These are phyloP conservation scores for Apocynum venetum DNA, from an alignment of 257 asterid species.

Conservation along the genomic window DNA sequence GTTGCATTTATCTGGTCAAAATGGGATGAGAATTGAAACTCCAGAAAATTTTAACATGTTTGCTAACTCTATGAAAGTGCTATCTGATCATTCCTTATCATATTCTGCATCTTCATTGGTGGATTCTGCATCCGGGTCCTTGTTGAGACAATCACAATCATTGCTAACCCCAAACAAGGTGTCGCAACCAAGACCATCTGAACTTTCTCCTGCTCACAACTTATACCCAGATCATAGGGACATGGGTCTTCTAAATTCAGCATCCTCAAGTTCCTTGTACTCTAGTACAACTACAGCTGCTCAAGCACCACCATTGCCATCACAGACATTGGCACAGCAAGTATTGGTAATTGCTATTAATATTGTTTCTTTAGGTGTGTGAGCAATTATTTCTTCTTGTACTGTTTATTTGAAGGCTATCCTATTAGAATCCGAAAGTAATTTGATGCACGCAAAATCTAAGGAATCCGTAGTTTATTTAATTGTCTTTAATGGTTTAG, in stretches of 20 bases:
- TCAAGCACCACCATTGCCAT: constrained; percentile 57
- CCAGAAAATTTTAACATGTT: constrained; percentile 28
- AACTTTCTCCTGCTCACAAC: constrained; percentile 29
- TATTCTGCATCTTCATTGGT: constrained; percentile 35
- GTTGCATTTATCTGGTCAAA: constrained; percentile 33
- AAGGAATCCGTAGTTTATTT: too few relatives aligned
- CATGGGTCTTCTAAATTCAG: constrained; percentile 26
- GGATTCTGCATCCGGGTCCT: constrained; percentile 36
- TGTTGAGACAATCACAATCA: constrained; percentile 34
- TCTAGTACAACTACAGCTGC: constrained; percentile 30
- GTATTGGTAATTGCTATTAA: constrained; percentile 21
- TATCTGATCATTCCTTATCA: constrained; percentile 31
- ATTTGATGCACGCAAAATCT: too few relatives aligned
- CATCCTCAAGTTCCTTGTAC: constrained; percentile 30
- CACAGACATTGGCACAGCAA: constrained; percentile 58
- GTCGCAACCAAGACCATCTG: constrained; percentile 46
- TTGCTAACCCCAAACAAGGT: constrained; percentile 41
- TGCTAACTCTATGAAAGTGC: constrained; percentile 29
- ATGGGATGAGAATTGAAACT: constrained; percentile 32
- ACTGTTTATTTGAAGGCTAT: background rate
- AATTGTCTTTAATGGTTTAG: too few relatives aligned
- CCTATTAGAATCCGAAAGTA: background rate
- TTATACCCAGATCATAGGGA: constrained; percentile 39
- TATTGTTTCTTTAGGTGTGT: background rate
- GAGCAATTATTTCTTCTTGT: background rate